Base-by-base conservation (phyloP, 805 yeast genomes). In the Spathaspora sp. region DNA sequence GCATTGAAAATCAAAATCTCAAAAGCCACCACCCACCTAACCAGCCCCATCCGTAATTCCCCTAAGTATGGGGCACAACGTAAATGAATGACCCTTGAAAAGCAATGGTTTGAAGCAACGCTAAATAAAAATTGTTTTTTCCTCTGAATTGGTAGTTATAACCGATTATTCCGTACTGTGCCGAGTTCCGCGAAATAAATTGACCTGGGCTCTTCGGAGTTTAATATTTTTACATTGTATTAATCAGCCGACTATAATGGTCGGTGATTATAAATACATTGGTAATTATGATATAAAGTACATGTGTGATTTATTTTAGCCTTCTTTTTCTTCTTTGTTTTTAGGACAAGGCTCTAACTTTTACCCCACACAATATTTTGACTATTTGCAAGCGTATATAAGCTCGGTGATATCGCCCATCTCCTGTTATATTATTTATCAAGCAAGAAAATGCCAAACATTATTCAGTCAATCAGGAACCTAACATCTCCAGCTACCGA, bases 381-480 rank as follows among this genome's bases (percentile, higher is more conserved):
- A n/a, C 8, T 9, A n/a, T n/a, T n/a, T n/a, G n/a, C n/a, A 35
- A 6, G 18, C 14, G 40, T 35, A n/a, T 7, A 35, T 35, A 35
- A 35, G 18, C 40, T 31, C 40, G 14, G 17, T 5, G 17, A 35
- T 35, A 10, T 35, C 16, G 5, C 14, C 14, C 14, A 14, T 11
- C 40, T 35, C 14, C 14, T n/a, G 5, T 14, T n/a, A 35, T n/a
- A 11, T 11, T 35, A 35, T 11, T 35, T 14, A 35, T n/a, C 8
- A 7, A 35, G 18, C 4, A 14, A 35, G 17, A 35, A n/a, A 35
- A 35, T 35, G 40, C 16, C 17, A 14, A 28, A 20, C 31, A 3
- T 45, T 14, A 45, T 52, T 28, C 55, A 53, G 46, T 53, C 56
- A 9, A 48, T 53, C 2, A 53, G 48, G 49, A 53, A 53, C 40